Conservation (phyloP, 2,329 filamentous ascomycete species). For the Pleochaeta shiraiana region DNA sequence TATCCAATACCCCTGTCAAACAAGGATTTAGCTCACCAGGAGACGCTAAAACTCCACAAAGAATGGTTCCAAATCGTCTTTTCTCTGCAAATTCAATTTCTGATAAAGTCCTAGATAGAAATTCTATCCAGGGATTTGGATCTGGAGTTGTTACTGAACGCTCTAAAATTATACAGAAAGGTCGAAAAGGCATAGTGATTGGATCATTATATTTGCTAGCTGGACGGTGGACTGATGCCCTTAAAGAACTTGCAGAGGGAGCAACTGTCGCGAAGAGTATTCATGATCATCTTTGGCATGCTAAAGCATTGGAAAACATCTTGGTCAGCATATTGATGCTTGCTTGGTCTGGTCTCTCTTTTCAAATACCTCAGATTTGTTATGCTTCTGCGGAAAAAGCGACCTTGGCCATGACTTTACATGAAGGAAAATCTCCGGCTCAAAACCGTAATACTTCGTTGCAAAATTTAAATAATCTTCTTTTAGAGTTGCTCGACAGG, state of each 20-base stretch:
- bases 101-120: conserved; percentile 24
- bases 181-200: conserved; percentile 55
- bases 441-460: conserved; percentile 20
- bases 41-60: conserved; percentile 8
- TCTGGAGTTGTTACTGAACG: conserved; percentile 50
- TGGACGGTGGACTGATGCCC: conserved; percentile 72
- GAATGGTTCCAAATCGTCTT: conserved; percentile 10
- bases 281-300: conserved; percentile 94
- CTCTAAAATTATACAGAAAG: conserved; percentile 60
- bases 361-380: conserved; percentile 44
- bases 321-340: conserved; percentile 64
- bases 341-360: conserved; percentile 66
- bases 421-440: conserved; percentile 17
- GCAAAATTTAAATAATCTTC: conserved; percentile 30
- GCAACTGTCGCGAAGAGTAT: conserved; percentile 54
- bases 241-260: conserved; percentile 65
- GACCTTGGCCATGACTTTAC: conserved; percentile 8
- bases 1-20: conserved; percentile 13
- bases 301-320: conserved; percentile 79
- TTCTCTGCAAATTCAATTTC: conserved; percentile 9
- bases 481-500: conserved; percentile 55
- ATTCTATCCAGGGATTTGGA: conserved; percentile 49
- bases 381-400: conserved; percentile 18
- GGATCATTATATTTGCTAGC: conserved; percentile 75
- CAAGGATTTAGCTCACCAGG: conserved; percentile 7